These are phyloP conservation scores for Lichtheimia hyalospora DNA, from an alignment of 371 early-diverging fungal species.

Conservation along the genomic window DNA sequence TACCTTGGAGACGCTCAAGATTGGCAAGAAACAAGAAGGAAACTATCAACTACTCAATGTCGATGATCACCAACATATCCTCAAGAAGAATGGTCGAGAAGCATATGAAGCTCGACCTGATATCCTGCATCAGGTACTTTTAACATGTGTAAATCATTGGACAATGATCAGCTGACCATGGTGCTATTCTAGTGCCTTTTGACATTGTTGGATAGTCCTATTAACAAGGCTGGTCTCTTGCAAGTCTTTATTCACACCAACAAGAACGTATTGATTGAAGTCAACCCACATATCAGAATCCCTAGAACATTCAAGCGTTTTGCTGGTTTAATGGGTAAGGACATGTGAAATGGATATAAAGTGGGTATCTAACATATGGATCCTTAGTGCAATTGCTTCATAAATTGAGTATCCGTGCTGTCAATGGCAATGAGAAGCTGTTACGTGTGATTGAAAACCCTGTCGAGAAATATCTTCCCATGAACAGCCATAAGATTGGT, in stretches of 20 bases:
- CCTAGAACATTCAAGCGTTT: constrained; percentile 98
- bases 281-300: constrained; percentile 96
- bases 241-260: constrained; percentile 96
- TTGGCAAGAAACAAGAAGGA: constrained; percentile 88
- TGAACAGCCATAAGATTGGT: constrained; percentile 87
- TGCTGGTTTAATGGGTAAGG: constrained; percentile 89
- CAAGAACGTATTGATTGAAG: constrained; percentile 95
- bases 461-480: constrained; percentile 90
- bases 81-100: constrained; percentile 84
- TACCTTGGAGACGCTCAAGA: constrained; percentile 92
- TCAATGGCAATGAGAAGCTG: constrained; percentile 89
- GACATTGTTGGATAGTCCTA: constrained; percentile 94
- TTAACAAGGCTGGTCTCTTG: constrained; percentile 95
- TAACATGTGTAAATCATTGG: too few relatives aligned
- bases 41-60: constrained; percentile 93
- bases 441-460: constrained; percentile 97
- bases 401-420: constrained; percentile 93
- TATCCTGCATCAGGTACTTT: constrained; percentile 90
- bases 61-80: constrained; percentile 92
- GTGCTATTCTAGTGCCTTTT: constrained; percentile 76
- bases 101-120: constrained; percentile 91
- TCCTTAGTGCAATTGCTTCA: constrained; percentile 91
- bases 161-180: too few relatives aligned
- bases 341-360: too few relatives aligned
- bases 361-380: neutral